These are phyloP conservation scores for Emergomyces africanus DNA, from an alignment of 2,329 filamentous ascomycete genomes.

Conservation along the genomic window DNA sequence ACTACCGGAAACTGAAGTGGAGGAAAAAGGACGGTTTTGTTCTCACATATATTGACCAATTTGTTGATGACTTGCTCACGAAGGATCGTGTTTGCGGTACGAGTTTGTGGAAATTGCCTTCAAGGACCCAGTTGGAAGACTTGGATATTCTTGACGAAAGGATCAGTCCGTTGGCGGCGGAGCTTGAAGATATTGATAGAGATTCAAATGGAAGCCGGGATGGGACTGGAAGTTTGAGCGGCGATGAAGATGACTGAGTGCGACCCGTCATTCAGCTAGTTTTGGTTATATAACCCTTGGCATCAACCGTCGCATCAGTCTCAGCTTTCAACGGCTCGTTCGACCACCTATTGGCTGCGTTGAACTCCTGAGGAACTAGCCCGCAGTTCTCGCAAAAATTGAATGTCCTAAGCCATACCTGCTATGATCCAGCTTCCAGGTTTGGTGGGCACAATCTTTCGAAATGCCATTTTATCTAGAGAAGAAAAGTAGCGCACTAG, in stretches of 20 bases:
- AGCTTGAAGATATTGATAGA: slow-evolving; percentile 34
- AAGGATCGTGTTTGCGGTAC: slow-evolving; percentile 88
- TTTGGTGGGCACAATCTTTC: background rate
- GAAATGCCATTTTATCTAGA: background rate
- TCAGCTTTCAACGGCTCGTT: background rate
- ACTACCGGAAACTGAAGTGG: slow-evolving; percentile 70
- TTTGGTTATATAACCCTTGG: background rate
- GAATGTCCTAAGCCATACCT: background rate
- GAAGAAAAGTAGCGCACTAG: background rate
- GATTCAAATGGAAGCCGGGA: slow-evolving; percentile 15
- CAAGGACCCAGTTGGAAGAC: slow-evolving; percentile 72
- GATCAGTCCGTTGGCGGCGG: slow-evolving; percentile 67
- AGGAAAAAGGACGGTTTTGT: slow-evolving; percentile 60
- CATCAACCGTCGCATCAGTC: background rate
- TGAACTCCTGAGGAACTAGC: background rate
- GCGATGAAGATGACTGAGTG: slow-evolving; percentile 20
- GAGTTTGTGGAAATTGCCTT: slow-evolving; percentile 81
- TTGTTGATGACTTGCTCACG: slow-evolving; percentile 79
- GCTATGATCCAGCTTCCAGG: background rate
- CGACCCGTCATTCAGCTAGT: background rate
- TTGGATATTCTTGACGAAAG: slow-evolving; percentile 75
- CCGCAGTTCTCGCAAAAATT: background rate
- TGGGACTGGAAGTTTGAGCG: slow-evolving; percentile 14
- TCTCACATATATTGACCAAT: slow-evolving; percentile 77
- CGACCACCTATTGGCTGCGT: too few relatives aligned